Evolutionary conservation across 345 rosid species (phyloP).

Genomic region (Triadica sebifera): DNA sequence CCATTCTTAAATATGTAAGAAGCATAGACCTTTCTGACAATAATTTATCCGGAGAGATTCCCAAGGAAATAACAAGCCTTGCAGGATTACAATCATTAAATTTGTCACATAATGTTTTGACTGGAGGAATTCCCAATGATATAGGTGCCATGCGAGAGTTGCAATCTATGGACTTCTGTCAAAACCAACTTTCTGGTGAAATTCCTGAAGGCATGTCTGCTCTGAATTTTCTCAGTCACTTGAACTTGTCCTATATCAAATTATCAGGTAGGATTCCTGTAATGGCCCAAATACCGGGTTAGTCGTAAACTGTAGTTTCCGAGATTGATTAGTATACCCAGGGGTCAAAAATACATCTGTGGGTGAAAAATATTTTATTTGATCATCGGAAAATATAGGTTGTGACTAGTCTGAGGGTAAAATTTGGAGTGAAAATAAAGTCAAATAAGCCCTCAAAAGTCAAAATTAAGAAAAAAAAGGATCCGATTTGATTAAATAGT

Average conservation of each 20-base stretch:
- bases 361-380: too few relatives aligned
- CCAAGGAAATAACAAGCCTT: background rate
- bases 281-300: too few relatives aligned
- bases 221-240: background rate
- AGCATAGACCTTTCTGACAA: background rate
- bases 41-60: slow-evolving; percentile 3
- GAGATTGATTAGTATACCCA: too few relatives aligned
- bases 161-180: background rate
- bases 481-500: too few relatives aligned
- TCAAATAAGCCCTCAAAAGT: too few relatives aligned
- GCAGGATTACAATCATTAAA: background rate
- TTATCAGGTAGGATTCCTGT: background rate
- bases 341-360: too few relatives aligned
- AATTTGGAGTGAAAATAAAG: too few relatives aligned
- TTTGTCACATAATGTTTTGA: background rate
- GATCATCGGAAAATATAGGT: too few relatives aligned
- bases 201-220: slow-evolving; percentile 7
- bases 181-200: slow-evolving; percentile 5
- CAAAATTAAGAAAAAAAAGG: too few relatives aligned
- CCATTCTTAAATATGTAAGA: slow-evolving; percentile 10
- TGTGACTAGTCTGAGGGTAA: too few relatives aligned
- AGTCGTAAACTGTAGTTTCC: too few relatives aligned
- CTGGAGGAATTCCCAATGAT: background rate
- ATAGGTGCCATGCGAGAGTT: background rate
- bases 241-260: background rate